Percentiles rank a stretch among this genome's conserved stretches.
phyloP scores from a whole-genome alignment of 2,329 filamentous ascomycete genomes.

The Pseudonectria foliicola region DNA sequence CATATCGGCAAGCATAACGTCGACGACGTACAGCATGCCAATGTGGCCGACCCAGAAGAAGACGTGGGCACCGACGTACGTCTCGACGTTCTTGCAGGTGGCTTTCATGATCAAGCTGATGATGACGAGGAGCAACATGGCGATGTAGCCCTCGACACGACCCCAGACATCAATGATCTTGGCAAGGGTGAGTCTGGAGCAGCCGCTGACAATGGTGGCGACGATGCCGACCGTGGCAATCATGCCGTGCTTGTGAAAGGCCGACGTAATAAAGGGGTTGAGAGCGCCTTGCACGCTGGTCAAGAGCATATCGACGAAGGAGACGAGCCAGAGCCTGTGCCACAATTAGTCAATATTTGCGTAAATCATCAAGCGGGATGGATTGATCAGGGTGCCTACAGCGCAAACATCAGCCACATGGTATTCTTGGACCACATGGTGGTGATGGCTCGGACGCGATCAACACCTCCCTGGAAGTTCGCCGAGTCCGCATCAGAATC shows the following conservation, averaged over 20 bases:
- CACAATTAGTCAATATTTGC: not conserved
- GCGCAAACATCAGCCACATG: conserved; percentile 28
- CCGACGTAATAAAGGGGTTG: conserved; percentile 58
- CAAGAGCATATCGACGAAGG: conserved; percentile 31
- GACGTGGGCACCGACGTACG: conserved; percentile 53
- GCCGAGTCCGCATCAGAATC: conserved; percentile 4
- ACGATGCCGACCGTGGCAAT: conserved; percentile 60
- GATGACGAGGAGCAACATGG: conserved; percentile 36
- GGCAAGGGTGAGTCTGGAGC: conserved; percentile 34
- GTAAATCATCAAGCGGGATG: not conserved
- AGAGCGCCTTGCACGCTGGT: conserved; percentile 39
- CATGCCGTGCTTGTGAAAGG: conserved; percentile 57
- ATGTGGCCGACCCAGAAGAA: conserved; percentile 55
- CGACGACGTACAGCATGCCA: conserved; percentile 33
- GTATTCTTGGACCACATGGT: conserved; percentile 30
- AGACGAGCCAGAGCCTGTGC: conserved; percentile 32
- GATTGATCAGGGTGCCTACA: conserved; percentile 28
- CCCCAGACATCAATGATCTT: conserved; percentile 45
- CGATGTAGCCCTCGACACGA: conserved; percentile 38
- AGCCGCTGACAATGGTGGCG: conserved; percentile 37
- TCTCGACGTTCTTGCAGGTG: conserved; percentile 46
- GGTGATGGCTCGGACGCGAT: conserved; percentile 32
- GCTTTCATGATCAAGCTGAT: conserved; percentile 59
- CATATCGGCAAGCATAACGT: conserved; percentile 37
- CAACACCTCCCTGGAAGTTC: conserved; percentile 21